Evolutionary conservation across 331 rosid species (phyloP).

Genomic region (Quercus phellos): DNA sequence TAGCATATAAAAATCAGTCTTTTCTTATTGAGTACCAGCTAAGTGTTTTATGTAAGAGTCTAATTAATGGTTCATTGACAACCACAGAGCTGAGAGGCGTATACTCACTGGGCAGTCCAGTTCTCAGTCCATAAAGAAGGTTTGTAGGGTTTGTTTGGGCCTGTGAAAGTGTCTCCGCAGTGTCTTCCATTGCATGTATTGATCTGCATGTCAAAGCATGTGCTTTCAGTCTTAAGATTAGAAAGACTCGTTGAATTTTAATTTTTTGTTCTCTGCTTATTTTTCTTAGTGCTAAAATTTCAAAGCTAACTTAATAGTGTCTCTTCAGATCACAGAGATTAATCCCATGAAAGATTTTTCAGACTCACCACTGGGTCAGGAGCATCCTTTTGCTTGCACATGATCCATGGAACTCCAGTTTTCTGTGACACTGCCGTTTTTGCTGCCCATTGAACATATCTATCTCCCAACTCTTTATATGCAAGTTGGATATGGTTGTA

Average conservation of each 20-base stretch:
- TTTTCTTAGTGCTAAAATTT: neutral
- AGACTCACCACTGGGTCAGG: constrained; percentile 83
- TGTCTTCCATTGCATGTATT: constrained; percentile 96
- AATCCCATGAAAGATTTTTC: neutral
- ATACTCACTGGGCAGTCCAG: constrained; percentile 93
- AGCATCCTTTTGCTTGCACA: constrained; percentile 95
- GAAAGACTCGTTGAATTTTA: neutral
- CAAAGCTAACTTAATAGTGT: neutral
- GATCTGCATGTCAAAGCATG: constrained; percentile 37
- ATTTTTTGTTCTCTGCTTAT: neutral
- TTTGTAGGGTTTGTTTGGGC: constrained; percentile 84
- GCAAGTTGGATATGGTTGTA: constrained; percentile 77
- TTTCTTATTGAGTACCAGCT: no score
- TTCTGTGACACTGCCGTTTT: constrained; percentile 45
- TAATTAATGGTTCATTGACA: neutral
- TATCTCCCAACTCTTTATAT: constrained; percentile 44
- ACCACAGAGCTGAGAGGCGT: neutral
- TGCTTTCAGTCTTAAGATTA: neutral
- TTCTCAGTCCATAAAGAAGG: constrained; percentile 91
- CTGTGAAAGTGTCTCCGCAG: constrained; percentile 84
- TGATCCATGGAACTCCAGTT: constrained; percentile 80
- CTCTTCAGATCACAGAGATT: neutral
- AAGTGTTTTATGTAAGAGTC: neutral
- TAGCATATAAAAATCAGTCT: neutral
- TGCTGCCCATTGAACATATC: constrained; percentile 87